Conservation (phyloP, 257 asterid species). For the Penstemon newberryi region DNA sequence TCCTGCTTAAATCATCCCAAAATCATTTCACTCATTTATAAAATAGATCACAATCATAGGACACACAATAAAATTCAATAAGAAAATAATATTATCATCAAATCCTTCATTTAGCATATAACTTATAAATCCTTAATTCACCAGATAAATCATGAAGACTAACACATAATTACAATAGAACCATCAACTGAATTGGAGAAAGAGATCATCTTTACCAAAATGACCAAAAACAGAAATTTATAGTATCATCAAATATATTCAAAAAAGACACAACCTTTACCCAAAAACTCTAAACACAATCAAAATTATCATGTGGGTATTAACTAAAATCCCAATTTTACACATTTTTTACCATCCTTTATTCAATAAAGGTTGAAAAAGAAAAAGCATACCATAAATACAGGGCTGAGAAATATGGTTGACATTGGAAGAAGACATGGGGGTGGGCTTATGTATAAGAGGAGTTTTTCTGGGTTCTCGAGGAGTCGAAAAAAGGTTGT, state of each 20-base stretch:
- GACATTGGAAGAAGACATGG: conserved; percentile 77
- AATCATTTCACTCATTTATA: conserved; percentile 4
- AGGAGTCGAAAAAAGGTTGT: conserved; percentile 46
- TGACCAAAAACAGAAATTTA: conserved; percentile 4
- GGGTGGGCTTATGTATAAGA: conserved; percentile 40
- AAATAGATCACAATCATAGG: conserved; percentile 2
- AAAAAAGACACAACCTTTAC: conserved; percentile 32
- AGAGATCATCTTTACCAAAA: conserved; percentile 25
- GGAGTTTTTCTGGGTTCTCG: conserved; percentile 32
- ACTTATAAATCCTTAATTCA: no score
- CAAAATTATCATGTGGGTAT: conserved; percentile 30
- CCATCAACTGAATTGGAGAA: conserved; percentile 16
- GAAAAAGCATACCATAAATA: conserved; percentile 58
- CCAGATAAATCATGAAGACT: no score
- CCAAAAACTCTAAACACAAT: conserved; percentile 11
- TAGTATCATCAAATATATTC: conserved; percentile 23
- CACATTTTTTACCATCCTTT: not conserved
- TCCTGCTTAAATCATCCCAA: conserved; percentile 57
- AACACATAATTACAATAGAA: conserved; percentile 22
- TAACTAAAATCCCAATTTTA: conserved; percentile 26
- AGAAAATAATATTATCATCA: conserved; percentile 19
- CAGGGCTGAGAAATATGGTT: conserved; percentile 84
- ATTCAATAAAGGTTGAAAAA: not conserved
- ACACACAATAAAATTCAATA: conserved; percentile 16
- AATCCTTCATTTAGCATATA: not conserved